Conservation (phyloP, 257 asterid species). For the Jasminum sambac region DNA sequence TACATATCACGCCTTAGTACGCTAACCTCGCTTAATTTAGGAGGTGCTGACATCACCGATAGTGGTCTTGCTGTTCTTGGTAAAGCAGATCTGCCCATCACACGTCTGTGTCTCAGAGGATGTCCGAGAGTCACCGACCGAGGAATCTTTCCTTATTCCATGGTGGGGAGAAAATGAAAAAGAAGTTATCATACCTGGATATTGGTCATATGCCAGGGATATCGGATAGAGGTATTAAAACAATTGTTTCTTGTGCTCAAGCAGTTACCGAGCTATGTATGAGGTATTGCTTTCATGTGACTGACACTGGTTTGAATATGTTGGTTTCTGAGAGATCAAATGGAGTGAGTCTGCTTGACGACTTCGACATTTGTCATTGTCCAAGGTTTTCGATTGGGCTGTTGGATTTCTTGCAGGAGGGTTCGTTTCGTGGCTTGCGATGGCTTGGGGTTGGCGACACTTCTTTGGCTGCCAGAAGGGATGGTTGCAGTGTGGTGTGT, state of each 20-base stretch:
- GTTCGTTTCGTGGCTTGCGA: constrained; percentile 48
- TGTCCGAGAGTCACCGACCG: constrained; percentile 61
- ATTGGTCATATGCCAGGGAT: constrained; percentile 69
- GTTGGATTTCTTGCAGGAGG: constrained; percentile 36
- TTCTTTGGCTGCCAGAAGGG: constrained; percentile 36
- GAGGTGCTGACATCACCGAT: constrained; percentile 79
- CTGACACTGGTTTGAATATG: constrained; percentile 41
- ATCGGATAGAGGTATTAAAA: constrained; percentile 57
- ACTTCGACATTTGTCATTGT: constrained; percentile 65
- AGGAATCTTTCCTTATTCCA: constrained; percentile 55
- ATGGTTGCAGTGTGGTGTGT: constrained; percentile 29
- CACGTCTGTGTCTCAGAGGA: constrained; percentile 58
- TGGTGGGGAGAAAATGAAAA: constrained; percentile 43
- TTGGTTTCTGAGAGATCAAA: constrained; percentile 42
- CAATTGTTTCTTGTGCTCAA: constrained; percentile 44
- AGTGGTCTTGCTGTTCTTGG: constrained; percentile 59
- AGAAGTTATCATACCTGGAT: constrained; percentile 53
- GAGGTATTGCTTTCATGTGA: constrained; percentile 64
- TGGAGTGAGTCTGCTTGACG: constrained; percentile 35
- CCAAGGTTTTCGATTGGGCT: constrained; percentile 40
- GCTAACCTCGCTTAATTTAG: constrained; percentile 54
- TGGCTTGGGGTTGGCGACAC: constrained; percentile 80
- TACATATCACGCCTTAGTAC: constrained; percentile 48
- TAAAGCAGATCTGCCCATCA: constrained; percentile 45
- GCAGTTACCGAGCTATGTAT: constrained; percentile 65